Conservation (phyloP, 2,329 filamentous ascomycete genomes). For the Aaosphaeria arxii region DNA sequence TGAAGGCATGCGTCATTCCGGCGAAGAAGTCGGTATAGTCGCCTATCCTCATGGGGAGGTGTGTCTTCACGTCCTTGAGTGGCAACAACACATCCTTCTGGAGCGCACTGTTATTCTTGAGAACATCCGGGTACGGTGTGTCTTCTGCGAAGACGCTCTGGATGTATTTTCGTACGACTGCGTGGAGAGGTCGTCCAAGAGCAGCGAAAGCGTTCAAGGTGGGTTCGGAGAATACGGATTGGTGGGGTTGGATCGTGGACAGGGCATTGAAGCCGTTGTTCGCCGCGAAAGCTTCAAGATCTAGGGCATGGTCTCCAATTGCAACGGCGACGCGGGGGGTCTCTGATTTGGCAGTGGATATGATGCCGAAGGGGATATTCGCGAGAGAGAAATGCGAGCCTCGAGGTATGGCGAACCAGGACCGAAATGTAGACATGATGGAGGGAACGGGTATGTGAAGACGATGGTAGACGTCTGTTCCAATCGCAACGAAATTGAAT, state of each 20-base stretch:
- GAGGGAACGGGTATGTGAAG: background rate
- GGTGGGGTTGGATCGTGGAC: conserved; percentile 55
- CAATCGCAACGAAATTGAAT: no score
- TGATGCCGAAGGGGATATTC: conserved; percentile 82
- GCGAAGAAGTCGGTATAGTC: conserved; percentile 88
- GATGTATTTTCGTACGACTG: conserved; percentile 65
- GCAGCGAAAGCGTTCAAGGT: conserved; percentile 73
- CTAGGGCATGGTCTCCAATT: conserved; percentile 69
- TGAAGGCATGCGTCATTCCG: conserved; percentile 74
- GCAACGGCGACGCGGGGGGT: conserved; percentile 65
- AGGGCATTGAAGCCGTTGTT: conserved; percentile 59
- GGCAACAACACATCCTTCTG: conserved; percentile 59
- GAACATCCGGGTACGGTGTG: conserved; percentile 58
- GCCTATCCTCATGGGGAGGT: conserved; percentile 74
- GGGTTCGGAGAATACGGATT: conserved; percentile 60
- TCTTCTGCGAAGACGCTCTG: conserved; percentile 63
- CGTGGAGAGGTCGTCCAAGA: conserved; percentile 65
- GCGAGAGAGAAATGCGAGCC: conserved; percentile 69
- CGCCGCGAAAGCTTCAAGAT: conserved; percentile 62
- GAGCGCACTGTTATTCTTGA: conserved; percentile 60
- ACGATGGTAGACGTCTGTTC: background rate
- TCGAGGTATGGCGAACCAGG: conserved; percentile 60
- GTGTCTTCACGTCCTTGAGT: conserved; percentile 58
- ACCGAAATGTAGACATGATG: conserved; percentile 38
- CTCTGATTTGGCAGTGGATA: conserved; percentile 58